Conservation (phyloP, 108 stramenopile species). For the Pseudonitzschia delicatissima region DNA sequence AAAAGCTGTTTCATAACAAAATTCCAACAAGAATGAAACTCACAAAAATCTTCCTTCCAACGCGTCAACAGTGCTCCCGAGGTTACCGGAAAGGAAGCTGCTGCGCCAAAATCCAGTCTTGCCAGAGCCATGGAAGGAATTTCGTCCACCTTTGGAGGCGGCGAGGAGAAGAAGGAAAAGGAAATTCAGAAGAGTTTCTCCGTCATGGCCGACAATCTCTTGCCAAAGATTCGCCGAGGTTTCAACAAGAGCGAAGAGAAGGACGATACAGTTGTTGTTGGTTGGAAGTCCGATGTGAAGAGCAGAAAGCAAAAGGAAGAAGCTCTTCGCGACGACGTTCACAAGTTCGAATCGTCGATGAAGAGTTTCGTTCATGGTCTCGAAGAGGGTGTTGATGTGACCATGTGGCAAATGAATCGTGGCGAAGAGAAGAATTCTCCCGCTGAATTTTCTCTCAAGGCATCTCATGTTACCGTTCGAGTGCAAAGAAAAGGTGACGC, state of each 20-base stretch:
- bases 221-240: slow-evolving; percentile 83
- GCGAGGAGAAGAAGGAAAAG: slow-evolving; percentile 23
- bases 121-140: slow-evolving; percentile 29
- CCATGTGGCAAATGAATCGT: slow-evolving; percentile 84
- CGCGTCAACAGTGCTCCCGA: slow-evolving; percentile 12
- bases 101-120: slow-evolving; percentile 25
- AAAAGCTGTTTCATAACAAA: background rate
- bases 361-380: slow-evolving; percentile 63
- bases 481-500: slow-evolving; percentile 76
- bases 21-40: background rate
- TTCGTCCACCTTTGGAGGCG: slow-evolving; percentile 30
- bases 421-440: slow-evolving; percentile 56
- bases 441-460: slow-evolving; percentile 77
- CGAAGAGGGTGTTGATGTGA: slow-evolving; percentile 83
- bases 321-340: slow-evolving; percentile 73
- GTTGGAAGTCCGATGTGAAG: slow-evolving; percentile 79
- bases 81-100: slow-evolving; percentile 25
- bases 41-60: slow-evolving; percentile 7
- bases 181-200: slow-evolving; percentile 3
- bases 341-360: slow-evolving; percentile 70
- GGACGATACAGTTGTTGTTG: slow-evolving; percentile 67
- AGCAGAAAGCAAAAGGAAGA: slow-evolving; percentile 84
- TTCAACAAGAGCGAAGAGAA: slow-evolving; percentile 49
- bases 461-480: slow-evolving; percentile 75
- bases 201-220: slow-evolving; percentile 28